phyloP scores from a whole-genome alignment of 2,329 filamentous ascomycete species.

The Fusarium nelsonii region DNA sequence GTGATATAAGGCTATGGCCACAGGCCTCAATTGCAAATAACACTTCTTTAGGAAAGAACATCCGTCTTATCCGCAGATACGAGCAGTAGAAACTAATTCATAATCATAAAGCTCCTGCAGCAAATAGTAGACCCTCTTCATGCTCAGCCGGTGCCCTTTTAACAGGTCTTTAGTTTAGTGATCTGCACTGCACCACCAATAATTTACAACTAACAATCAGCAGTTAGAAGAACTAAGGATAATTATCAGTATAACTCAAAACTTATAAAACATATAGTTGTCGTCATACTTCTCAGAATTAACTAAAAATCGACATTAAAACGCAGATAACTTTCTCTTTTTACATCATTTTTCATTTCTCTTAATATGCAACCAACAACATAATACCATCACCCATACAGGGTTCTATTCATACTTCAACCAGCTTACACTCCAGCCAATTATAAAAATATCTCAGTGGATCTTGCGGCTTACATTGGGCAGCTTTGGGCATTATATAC shows the following conservation, averaged over 20 bases:
- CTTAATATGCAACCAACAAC: neutral
- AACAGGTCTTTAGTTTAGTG: neutral
- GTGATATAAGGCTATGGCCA: neutral
- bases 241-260: neutral
- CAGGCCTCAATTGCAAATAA: neutral
- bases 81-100: neutral
- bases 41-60: neutral
- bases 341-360: neutral
- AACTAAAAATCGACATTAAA: neutral
- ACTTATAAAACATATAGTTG: neutral
- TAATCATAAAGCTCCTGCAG: neutral
- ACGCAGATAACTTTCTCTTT: neutral
- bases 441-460: neutral
- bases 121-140: neutral
- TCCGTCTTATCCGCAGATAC: neutral
- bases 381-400: neutral
- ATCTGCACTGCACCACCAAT: neutral
- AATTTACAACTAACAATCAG: neutral
- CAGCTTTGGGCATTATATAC: neutral
- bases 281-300: neutral
- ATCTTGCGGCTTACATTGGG: neutral
- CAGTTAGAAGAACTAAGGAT: neutral
- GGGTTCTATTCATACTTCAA: neutral
- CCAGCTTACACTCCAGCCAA: neutral
- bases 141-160: neutral